Percentiles rank a stretch among this genome's conserved stretches.
Conservation (phyloP, 148 eudicot species). For the Bassia scoparia region DNA sequence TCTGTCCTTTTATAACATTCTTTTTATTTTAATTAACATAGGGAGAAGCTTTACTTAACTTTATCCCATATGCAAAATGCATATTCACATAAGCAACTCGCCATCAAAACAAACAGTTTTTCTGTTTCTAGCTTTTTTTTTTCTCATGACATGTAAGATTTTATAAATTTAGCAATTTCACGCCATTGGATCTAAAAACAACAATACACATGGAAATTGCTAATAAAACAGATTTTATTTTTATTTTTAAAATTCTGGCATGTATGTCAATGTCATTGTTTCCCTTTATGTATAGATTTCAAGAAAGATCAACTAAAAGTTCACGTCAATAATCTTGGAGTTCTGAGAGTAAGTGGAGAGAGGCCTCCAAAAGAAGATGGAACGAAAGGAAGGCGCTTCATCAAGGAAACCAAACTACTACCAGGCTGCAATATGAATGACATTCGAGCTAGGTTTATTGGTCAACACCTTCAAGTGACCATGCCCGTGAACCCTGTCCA, state of each 20-base stretch:
- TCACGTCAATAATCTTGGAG: constrained; percentile 41
- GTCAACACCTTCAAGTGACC: constrained; percentile 37
- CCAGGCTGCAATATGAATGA: constrained; percentile 34
- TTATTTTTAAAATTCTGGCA: not conserved
- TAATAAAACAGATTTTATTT: too few relatives aligned
- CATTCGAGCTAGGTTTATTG: constrained; percentile 48
- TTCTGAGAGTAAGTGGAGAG: constrained; percentile 58
- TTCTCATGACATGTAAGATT: too few relatives aligned
- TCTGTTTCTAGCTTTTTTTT: too few relatives aligned
- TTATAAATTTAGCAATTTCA: too few relatives aligned
- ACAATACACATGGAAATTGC: too few relatives aligned
- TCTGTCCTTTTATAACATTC: too few relatives aligned
- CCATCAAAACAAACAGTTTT: too few relatives aligned
- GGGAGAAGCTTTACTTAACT: too few relatives aligned
- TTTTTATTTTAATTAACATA: too few relatives aligned
- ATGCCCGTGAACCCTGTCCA: constrained; percentile 40
- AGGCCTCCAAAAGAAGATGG: constrained; percentile 34
- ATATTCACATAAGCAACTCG: too few relatives aligned
- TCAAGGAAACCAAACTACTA: constrained; percentile 44
- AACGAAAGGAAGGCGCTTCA: constrained; percentile 36
- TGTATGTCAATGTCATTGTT: not conserved
- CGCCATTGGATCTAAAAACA: too few relatives aligned
- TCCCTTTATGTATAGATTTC: constrained; percentile 36
- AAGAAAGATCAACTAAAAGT: constrained; percentile 60
- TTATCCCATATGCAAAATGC: too few relatives aligned